Evolutionary conservation across 345 rosid genomes (phyloP), one percentile per base, ranked within the genome.

Genomic region (Stellera chamaejasme): DNA sequence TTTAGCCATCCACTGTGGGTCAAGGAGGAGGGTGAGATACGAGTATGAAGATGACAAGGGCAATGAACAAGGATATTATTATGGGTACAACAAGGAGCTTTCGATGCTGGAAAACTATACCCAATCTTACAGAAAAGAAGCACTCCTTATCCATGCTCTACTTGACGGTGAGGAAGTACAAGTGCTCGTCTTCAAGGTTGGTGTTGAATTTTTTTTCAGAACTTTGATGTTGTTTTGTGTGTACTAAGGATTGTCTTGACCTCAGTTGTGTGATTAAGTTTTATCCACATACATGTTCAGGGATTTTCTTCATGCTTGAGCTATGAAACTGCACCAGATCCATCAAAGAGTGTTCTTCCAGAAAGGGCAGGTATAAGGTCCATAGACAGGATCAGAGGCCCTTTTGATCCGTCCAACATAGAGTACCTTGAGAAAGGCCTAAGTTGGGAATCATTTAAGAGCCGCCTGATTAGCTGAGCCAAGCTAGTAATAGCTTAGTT

Each of bases 301-400:
- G 98, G 98, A 14, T 69, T 79, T 11, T 88, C 98, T 8, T 88
- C 98, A 26, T 66, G 87, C 66, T 68, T 92, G 66, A 92, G 79
- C 74, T 69, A 74, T 48, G 71, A 68, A 43, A 92, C 98, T 0
- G 82, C 80, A 32, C 69, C 95, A 13, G 95, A 88, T 53, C 93
- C 90, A 52, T 82, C 98, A 39, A 82, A 65, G 62, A 82, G 98
- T 57, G 81, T 88, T 12, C 69, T 91, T 58, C 96, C 98, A 10
- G 75, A 69, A 0, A 83, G 85, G 64, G 95, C 92, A 11, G 74
- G 72, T 39, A 88, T 91, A 25, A 80, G 55, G 55, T 64, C 65
- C 53, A 68, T 88, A 10, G 93, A 92, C 69, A 76, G 87, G 70
- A 81, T 85, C 42, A 74, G 52, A 63, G 95, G 90, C 9, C 98